Evolutionary conservation across 441 rosid species (phyloP), one percentile per base, ranked within the genome.

Genomic region (Rhodomyrtus psidioides): DNA sequence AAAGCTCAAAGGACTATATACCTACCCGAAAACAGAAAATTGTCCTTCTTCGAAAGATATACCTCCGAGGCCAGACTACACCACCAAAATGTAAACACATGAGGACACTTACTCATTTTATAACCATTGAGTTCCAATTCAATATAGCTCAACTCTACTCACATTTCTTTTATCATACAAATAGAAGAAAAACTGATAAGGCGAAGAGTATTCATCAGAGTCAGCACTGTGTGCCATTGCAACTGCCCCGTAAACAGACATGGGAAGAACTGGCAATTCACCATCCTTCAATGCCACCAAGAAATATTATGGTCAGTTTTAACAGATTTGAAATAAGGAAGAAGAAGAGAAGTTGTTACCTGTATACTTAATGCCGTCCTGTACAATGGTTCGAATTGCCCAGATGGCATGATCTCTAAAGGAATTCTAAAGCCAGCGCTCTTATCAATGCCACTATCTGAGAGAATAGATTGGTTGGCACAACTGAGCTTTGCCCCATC

Each of bases 21-120:
- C 30, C 70, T 94, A 95, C 99, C 98, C 97, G 7, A 95, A 95
- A 83, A 97, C 98, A 3, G 98, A 95, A 93, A 97, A 97, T 83
- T 97, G 97, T 26, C 98, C 98, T 93, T 97, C 99, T 8, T 97
- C 99, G 74, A 96, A 96, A 6, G 98, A 97, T 89, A 97, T 91
- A 34, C 99, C 98, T 89, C 96, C 99, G 76, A 97, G 91, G 89
- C 99, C 98, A 65, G 99, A 89, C 98, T 95, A 89, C 60, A 70
- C n/a, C 49, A 10, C n/a, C 79, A 87, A 39, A 42, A 55, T 60
- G 8, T 12, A 81, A 13, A 86, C 46, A 62, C 13, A 39, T 65
- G 17, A 34, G 55, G 56, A 19, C 60, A 82, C 27, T 1, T 12
- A 17, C 10, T 49, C 46, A 57, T 86, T 51, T 59, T 70, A 21